Evolutionary conservation across 495 filamentous ascomycete species (phyloP), one percentile per base, ranked within the genome.

Genomic region (Penicillium canariense): DNA sequence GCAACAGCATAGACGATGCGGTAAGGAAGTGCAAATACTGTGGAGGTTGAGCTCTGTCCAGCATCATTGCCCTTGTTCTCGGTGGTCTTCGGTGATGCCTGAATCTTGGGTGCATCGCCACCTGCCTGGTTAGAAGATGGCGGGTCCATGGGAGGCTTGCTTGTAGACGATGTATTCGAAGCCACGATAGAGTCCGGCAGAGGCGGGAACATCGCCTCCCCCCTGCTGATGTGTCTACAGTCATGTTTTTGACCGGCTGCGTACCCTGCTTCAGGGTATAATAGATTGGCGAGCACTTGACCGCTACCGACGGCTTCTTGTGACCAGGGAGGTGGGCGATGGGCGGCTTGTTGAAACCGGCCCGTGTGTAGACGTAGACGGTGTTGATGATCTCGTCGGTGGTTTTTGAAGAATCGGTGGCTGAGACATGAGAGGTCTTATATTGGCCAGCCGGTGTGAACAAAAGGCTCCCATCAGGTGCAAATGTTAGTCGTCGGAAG

Each of bases 371-470:
- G 42, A 99, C 90, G 70, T 97, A 99, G 25, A 97, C 95, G 0
- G 95, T 99, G 65, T 99, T 99, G 71, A 87, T 90, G 32, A 96
- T 79, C 35, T 99, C 93, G 55, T 91, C 92, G 0, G 81, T 78
- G 2, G 82, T 80, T 69, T 91, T 96, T 2, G 76, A 69, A 26
- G 84, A 78, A 42, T 96, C 91, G 9, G 72, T 70, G 8, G 77
- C 60, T n/a, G 80, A 78, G 35, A 86, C 80, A 59, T 89, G 84
- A 39, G 90, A 84, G 1, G 85, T 88, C 66, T 95, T 92, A 68
- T 90, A 97, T 69, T 99, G 95, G 3, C 95, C 95, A 34, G 95
- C 93, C 14, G 95, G 95, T 0, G 95, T 99, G 52, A 99, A 88
- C 8, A 99, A 81, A 40, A 99, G 75, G 68, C 93, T 96, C 14